Conservation (phyloP, 2,329 filamentous ascomycete species). For the Chrysoporthe cubensis region DNA sequence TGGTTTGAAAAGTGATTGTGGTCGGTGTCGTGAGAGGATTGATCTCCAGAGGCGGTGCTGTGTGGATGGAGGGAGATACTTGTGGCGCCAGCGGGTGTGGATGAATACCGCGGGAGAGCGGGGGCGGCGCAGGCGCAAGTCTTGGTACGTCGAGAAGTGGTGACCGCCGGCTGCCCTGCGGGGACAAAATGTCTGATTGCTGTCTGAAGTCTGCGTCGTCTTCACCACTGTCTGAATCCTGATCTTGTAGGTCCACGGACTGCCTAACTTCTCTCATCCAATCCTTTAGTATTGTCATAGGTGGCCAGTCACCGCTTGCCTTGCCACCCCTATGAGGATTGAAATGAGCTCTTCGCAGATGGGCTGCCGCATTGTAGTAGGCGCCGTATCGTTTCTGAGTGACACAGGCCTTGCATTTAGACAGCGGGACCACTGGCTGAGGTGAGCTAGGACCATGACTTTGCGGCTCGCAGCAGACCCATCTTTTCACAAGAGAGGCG, state of each 20-base stretch:
- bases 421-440: slow-evolving; percentile 55
- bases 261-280: slow-evolving; percentile 65
- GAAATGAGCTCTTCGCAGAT: slow-evolving; percentile 61
- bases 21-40: slow-evolving; percentile 19
- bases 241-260: slow-evolving; percentile 49
- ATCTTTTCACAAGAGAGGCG: slow-evolving; percentile 57
- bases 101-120: slow-evolving; percentile 26
- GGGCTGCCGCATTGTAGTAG: slow-evolving; percentile 64
- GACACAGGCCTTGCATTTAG: slow-evolving; percentile 60
- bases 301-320: slow-evolving; percentile 62
- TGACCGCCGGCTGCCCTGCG: slow-evolving; percentile 33
- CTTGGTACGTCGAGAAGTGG: slow-evolving; percentile 34
- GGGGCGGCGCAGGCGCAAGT: slow-evolving; percentile 35
- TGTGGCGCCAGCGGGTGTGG: slow-evolving; percentile 24
- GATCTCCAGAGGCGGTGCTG: slow-evolving; percentile 23
- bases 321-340: slow-evolving; percentile 59
- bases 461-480: slow-evolving; percentile 59
- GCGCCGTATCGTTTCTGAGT: slow-evolving; percentile 61
- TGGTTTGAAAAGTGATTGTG: slow-evolving; percentile 26
- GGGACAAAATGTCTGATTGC: slow-evolving; percentile 33
- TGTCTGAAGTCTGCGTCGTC: slow-evolving; percentile 48
- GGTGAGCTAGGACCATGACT: slow-evolving; percentile 42
- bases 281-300: slow-evolving; percentile 60
- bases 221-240: slow-evolving; percentile 57
- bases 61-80: slow-evolving; percentile 18